Conservation (phyloP, 2,329 filamentous ascomycete species). For the Mycosphaerella arachidis region DNA sequence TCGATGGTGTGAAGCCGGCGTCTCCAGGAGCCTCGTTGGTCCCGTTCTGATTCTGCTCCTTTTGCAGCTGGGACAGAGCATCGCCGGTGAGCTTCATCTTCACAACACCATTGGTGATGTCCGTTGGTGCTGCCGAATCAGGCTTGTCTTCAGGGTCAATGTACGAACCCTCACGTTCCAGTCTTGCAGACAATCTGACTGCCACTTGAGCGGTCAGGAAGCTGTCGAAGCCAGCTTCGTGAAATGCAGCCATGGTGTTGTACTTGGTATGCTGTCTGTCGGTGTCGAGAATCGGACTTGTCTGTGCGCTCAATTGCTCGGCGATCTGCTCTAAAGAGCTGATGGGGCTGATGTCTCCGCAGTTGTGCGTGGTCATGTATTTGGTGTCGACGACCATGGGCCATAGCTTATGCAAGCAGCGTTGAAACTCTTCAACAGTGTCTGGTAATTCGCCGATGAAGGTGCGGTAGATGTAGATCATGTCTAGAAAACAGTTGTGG, state of each 20-base stretch:
- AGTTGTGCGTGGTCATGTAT: conserved; percentile 57
- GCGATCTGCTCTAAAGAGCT: conserved; percentile 48
- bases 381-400: conserved; percentile 60
- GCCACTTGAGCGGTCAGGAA: conserved; percentile 57
- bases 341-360: conserved; percentile 48
- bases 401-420: conserved; percentile 50
- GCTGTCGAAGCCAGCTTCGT: conserved; percentile 63
- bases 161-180: conserved; percentile 41
- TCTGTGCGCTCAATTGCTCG: conserved; percentile 34
- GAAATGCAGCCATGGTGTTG: conserved; percentile 39
- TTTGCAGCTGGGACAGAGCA: conserved; percentile 2
- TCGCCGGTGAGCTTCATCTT: conserved; percentile 12
- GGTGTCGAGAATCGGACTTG: conserved; percentile 41
- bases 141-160: conserved; percentile 18
- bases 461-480: conserved; percentile 59
- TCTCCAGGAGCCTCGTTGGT: conserved; percentile 7
- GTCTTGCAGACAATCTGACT: conserved; percentile 51
- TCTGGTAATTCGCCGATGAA: conserved; percentile 57
- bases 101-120: conserved; percentile 13
- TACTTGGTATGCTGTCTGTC: conserved; percentile 40
- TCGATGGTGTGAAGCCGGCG: conserved; percentile 27
- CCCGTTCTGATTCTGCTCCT: conserved; percentile 6
- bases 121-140: conserved; percentile 3
- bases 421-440: conserved; percentile 51
- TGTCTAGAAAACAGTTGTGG: conserved; percentile 62